Evolutionary conservation across 2,329 filamentous ascomycete genomes (phyloP), one percentile per base, ranked within the genome.

Genomic region (Thermomyces lanuginosus): DNA sequence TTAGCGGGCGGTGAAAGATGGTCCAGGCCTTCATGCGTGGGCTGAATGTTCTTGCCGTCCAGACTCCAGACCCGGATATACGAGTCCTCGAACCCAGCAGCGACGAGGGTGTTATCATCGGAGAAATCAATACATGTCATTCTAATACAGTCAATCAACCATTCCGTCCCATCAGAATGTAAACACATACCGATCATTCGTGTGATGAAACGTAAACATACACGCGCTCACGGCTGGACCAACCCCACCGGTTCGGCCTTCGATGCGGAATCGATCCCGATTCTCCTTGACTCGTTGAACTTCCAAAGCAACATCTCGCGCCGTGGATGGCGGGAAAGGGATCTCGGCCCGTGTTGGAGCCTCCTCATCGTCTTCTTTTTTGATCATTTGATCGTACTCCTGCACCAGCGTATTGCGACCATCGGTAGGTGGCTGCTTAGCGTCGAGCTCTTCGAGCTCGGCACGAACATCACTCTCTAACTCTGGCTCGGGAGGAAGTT

Each of bases 191-290:
- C 72, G 78, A 52, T 92, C 83, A 36, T 83, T 75, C 0, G 81
- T 92, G 52, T 98, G 98, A 60, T 98, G 89, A 46, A 95, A 92
- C 1, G 89, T 98, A 49, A 91, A 93, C 79, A 95, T 95, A 61
- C 81, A 89, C 13, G 91, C 76, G 43, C 83, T 92, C 33, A 93
- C 65, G 14, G 75, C 74, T 29, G 82, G 72, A 8, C 84, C 82
- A 26, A 84, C 68, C 6, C 84, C 86, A 9, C 82, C 80, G 8
- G 79, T 86, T 17, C 78, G 71, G 11, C 75, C 72, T 33, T 92
- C 80, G 31, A 95, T 86, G 46, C 72, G 77, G 50, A 93, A 92
- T 10, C 86, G 70, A 44, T 95, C 86, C 12, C 89, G 73, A 44
- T 92, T 81, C 51, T 98, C 89, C 37, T 82, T 80, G 6, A 95